Base-by-base conservation (phyloP, 306 rosid species). In the Adenanthera pavonina region DNA sequence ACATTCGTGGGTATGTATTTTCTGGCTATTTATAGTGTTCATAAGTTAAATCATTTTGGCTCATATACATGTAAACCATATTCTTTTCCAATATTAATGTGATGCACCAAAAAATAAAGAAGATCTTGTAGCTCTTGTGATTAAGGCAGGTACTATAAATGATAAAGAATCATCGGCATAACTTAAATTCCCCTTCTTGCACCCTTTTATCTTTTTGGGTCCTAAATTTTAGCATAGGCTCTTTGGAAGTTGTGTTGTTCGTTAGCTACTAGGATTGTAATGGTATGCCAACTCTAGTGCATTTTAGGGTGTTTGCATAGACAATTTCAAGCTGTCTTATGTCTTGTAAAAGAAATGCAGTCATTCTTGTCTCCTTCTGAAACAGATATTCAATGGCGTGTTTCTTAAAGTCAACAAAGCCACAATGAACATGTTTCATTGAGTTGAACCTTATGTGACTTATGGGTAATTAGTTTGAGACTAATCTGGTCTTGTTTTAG, bases 371-470 rank as follows among this genome's bases (percentile, higher is more conserved):
- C 11, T 59, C 36, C 17, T 20, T 80, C 10, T 44, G 34, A 19
- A 66, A 86, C 87, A 94, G 96, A 89, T 94, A 19, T 94, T 94
- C 86, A 92, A 94, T 52, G 98, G 98, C 53, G 98, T 94, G 8
- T 94, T 94, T 44, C 84, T 94, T 25, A 92, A 94, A 84, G 98
- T 94, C 30, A 25, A 25, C 30, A 25, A 25, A 25, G 30, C 30
- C 30, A 25, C 30, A 25, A 25, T 25, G 30, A 89, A 92, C 82
- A 94, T 94, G 98, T 89, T 94, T 35, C 97, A 81, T 78, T 84
- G 97, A 74, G 97, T 94, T 77, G 98, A 94, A 67, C 98, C 98
- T 4, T 92, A 90, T 73, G 97, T 91, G 12, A 94, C 97, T 5
- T 94, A 86, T 20, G 98, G 98, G 98, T 94, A 79, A 36, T 79